Percentiles rank a stretch among this genome's conserved stretches.
These are phyloP conservation scores for Biscogniauxia sp. DNA, from an alignment of 2,329 filamentous ascomycete genomes.

Conservation along the genomic window DNA sequence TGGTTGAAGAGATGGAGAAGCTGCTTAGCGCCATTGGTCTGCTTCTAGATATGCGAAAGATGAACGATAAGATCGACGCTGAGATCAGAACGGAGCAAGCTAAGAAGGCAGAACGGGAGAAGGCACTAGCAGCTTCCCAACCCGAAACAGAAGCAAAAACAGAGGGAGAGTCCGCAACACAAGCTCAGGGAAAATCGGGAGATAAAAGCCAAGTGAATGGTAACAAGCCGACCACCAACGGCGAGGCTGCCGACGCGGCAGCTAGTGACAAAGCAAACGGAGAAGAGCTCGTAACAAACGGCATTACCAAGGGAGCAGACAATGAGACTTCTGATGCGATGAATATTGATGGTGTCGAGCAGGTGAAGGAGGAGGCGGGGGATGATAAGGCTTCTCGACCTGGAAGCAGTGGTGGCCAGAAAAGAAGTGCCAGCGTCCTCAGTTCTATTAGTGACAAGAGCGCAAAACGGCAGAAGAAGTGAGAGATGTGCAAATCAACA, in stretches of 20 bases:
- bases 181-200: conserved; percentile 9
- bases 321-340: conserved; percentile 1
- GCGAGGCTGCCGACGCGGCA: background rate
- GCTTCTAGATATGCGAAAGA: conserved; percentile 71
- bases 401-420: conserved; percentile 52
- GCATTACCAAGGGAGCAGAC: conserved; percentile 1
- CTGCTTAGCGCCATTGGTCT: conserved; percentile 66
- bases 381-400: conserved; percentile 35
- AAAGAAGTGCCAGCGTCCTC: conserved; percentile 80
- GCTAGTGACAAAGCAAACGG: conserved; percentile 4
- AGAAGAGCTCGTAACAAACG: conserved; percentile 10
- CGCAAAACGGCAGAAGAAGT: conserved; percentile 57
- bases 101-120: conserved; percentile 54
- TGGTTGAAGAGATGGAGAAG: conserved; percentile 69
- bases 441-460: conserved; percentile 67
- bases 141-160: conserved; percentile 12
- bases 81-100: conserved; percentile 63
- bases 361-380: conserved; percentile 29
- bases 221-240: conserved; percentile 1
- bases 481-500: conserved; percentile 4
- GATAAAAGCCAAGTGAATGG: conserved; percentile 3
- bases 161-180: conserved; percentile 1
- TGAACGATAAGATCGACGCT: conserved; percentile 71
- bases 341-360: conserved; percentile 2
- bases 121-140: conserved; percentile 27